Conservation (phyloP, 1,284 basidiomycete species). For the Pseudomicrostroma phylloplanum region DNA sequence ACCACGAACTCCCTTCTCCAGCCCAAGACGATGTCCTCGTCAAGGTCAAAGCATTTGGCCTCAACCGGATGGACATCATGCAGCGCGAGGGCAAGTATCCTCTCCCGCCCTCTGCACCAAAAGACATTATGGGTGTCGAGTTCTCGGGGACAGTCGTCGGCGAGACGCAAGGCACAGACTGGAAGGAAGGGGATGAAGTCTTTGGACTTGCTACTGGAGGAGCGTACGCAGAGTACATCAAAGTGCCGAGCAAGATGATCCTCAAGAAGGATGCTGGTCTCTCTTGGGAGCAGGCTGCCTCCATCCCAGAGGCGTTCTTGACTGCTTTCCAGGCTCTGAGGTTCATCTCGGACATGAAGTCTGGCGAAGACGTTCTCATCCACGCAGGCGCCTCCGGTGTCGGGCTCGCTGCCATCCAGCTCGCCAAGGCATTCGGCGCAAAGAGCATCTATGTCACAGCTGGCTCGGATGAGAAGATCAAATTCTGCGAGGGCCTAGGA, state of each 20-base stretch:
- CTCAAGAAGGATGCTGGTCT: slow-evolving; percentile 70
- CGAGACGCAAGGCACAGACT: slow-evolving; percentile 53
- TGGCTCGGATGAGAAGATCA: slow-evolving; percentile 74
- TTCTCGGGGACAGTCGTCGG: slow-evolving; percentile 59
- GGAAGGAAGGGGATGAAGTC: slow-evolving; percentile 73
- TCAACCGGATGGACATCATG: slow-evolving; percentile 49
- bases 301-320: slow-evolving; percentile 43
- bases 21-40: slow-evolving; percentile 65
- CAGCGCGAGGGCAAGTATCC: slow-evolving; percentile 55
- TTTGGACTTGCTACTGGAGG: slow-evolving; percentile 68
- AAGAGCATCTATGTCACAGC: slow-evolving; percentile 59
- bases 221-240: slow-evolving; percentile 84
- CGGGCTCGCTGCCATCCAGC: slow-evolving; percentile 60
- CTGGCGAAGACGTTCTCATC: slow-evolving; percentile 74
- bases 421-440: slow-evolving; percentile 68
- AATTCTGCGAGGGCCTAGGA: slow-evolving; percentile 63
- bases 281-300: slow-evolving; percentile 65
- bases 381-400: slow-evolving; percentile 69
- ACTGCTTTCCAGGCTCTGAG: slow-evolving; percentile 46
- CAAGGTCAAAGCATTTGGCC: slow-evolving; percentile 42
- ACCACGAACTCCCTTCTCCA: slow-evolving; percentile 60
- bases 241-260: slow-evolving; percentile 63
- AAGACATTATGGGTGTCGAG: slow-evolving; percentile 75
- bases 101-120: slow-evolving; percentile 57
- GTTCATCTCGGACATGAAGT: slow-evolving; percentile 41